phyloP scores from a whole-genome alignment of 1,139 yeast species.

The Suhomyces bribrorum region DNA sequence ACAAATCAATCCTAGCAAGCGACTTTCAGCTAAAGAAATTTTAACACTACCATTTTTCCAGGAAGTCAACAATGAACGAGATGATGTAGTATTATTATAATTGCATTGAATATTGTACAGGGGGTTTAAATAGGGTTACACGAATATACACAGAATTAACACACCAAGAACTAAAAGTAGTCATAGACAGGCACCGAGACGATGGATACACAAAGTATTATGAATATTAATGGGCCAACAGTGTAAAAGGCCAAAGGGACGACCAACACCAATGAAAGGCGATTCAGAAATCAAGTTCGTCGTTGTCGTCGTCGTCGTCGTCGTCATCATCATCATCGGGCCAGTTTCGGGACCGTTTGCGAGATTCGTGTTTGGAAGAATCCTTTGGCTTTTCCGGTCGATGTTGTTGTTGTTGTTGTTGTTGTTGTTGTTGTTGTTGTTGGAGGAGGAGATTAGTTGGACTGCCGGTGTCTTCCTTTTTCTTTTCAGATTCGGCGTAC shows the following conservation, averaged over 20 bases:
- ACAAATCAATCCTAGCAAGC: slow-evolving; percentile 55
- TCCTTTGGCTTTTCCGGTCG: slow-evolving; percentile 1
- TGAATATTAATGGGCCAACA: no score
- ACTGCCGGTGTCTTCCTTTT: not conserved
- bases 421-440: no score
- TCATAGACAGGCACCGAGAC: no score
- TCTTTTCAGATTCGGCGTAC: slow-evolving; percentile 6
- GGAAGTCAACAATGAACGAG: slow-evolving; percentile 34
- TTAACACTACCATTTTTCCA: slow-evolving; percentile 56
- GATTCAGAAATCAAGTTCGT: not conserved
- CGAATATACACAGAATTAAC: slow-evolving; percentile 11
- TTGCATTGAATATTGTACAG: slow-evolving; percentile 11
- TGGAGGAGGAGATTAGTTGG: no score
- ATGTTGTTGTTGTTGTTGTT: no score
- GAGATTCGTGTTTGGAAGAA: slow-evolving; percentile 1
- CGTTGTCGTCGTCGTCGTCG: slow-evolving; percentile 21
- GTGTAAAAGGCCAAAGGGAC: no score
- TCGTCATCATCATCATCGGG: slow-evolving; percentile 24
- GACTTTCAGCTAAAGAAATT: slow-evolving; percentile 59
- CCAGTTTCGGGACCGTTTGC: slow-evolving; percentile 24
- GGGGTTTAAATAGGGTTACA: slow-evolving; percentile 13
- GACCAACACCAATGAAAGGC: no score
- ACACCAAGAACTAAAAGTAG: slow-evolving; percentile 9
- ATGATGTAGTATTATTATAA: slow-evolving; percentile 39
- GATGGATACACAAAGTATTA: no score